Base-by-base conservation (phyloP, 2,329 filamentous ascomycete genomes). In the Penicillium nordicum region DNA sequence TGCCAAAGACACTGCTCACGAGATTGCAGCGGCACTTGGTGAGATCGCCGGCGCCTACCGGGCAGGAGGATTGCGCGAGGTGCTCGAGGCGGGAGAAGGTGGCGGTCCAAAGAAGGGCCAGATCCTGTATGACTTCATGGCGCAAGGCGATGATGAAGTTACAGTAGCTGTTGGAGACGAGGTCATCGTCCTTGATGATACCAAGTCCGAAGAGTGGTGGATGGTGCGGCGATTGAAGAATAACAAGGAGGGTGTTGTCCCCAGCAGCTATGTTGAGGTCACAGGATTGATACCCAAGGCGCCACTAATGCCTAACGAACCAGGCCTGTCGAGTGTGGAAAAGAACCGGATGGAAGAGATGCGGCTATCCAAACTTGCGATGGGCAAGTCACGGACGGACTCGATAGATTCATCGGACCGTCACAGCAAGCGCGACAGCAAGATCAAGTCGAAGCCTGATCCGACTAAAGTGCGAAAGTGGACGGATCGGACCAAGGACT, bases 131-230 rank as follows among this genome's bases (percentile, higher is more conserved):
- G 93, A 97, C 70, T 99, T 99, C 72, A 89, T 91, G 85, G 94
- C 94, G 0, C 93, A 97, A 72, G 92, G 92, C 36, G 90, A 96
- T 8, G 94, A 99, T 67, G 94, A 99, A 75, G 93, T 99, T 46
- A 96, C 91, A 0, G 94, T 99, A 45, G 87, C 84, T 27, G 83
- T 88, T 23, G 94, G 89, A 40, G 94, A 99, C 69, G 93, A 99
- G 69, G 93, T 99, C 40, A 79, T 96, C 42, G 80, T 99, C 52
- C 74, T 97, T 54, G 93, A 99, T 70, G 92, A 97, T 69, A 85
- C 81, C 34, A 94, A 92, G 76, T 97, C 92, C 60, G 92, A 97
- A 57, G 94, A 99, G 71, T 99, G 94, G 94, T 97, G 94, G 93
- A 92, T 94, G 79, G 91, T 99, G 36, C 85, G 89, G 57, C 85